Evolutionary conservation across 2,329 filamentous ascomycete species (phyloP).

Genomic region (Paracoccidioides brasiliensis): DNA sequence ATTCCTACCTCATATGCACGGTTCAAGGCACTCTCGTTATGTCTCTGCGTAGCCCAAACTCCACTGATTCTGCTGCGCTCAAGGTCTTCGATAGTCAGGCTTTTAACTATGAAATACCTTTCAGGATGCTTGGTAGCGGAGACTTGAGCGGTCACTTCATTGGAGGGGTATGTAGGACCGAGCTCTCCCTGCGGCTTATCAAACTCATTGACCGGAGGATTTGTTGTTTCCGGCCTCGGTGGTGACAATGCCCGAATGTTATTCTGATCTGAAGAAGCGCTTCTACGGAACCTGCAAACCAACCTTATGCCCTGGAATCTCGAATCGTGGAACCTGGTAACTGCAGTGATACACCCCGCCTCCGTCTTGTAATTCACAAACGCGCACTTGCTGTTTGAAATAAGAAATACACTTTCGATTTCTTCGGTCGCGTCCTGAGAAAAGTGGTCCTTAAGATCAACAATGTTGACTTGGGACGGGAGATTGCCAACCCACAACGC

Average conservation of each 20-base stretch:
- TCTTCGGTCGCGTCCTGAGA: constrained; percentile 61
- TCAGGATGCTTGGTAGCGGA: constrained; percentile 41
- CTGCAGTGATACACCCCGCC: constrained; percentile 57
- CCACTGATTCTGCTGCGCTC: constrained; percentile 78
- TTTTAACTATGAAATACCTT: constrained; percentile 86
- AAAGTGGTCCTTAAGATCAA: constrained; percentile 81
- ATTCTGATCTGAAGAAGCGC: constrained; percentile 39
- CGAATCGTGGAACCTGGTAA: constrained; percentile 79
- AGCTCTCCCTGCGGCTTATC: neutral
- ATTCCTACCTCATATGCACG: constrained; percentile 60
- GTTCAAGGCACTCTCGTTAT: constrained; percentile 79
- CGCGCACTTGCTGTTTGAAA: constrained; percentile 93
- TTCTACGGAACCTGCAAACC: constrained; percentile 64
- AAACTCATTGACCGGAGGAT: neutral
- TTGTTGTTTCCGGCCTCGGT: constrained; percentile 15
- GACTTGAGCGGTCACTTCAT: neutral
- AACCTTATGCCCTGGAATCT: constrained; percentile 74
- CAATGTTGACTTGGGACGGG: constrained; percentile 67
- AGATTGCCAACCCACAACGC: constrained; percentile 95
- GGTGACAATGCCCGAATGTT: constrained; percentile 41
- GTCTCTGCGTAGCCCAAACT: constrained; percentile 86
- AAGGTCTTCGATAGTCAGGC: constrained; percentile 77
- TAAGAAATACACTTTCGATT: constrained; percentile 81
- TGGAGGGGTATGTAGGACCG: neutral
- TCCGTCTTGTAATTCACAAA: constrained; percentile 93